Evolutionary conservation across 305 asterid species (phyloP).

Genomic region (Solanum aculeatissimum): DNA sequence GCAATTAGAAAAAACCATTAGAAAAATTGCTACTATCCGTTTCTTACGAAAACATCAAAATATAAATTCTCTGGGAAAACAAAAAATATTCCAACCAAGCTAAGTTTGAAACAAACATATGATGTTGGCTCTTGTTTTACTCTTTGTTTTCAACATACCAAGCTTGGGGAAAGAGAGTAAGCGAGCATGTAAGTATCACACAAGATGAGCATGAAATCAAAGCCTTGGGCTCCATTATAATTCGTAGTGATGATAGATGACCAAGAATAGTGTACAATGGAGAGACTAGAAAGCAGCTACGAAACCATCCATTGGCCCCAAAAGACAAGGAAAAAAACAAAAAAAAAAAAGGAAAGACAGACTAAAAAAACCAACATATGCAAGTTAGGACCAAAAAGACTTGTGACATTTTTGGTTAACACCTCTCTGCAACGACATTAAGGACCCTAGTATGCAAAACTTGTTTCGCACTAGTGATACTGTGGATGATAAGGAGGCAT

Average conservation of each 20-base stretch:
- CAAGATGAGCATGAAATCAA: neutral
- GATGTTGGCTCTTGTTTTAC: neutral
- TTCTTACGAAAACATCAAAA: neutral
- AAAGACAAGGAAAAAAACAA: neutral
- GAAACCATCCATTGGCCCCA: neutral
- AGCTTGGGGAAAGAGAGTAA: neutral
- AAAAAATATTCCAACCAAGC: neutral
- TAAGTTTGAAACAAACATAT: neutral
- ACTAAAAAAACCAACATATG: neutral
- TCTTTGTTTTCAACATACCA: neutral
- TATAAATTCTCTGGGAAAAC: too few species aligned
- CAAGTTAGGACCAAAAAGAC: neutral
- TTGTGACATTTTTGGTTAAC: neutral
- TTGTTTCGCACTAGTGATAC: neutral
- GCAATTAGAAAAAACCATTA: neutral
- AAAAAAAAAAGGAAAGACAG: neutral
- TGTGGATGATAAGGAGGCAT: conserved; percentile 50
- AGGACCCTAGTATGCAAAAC: neutral
- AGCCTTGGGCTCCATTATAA: neutral
- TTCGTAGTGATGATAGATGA: neutral
- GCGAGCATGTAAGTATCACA: neutral
- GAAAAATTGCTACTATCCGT: neutral
- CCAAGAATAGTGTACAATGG: neutral
- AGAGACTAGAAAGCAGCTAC: neutral
- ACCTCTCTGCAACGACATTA: neutral